Conservation (phyloP, 768 basidiomycete species). For the Leccinellum luteum region DNA sequence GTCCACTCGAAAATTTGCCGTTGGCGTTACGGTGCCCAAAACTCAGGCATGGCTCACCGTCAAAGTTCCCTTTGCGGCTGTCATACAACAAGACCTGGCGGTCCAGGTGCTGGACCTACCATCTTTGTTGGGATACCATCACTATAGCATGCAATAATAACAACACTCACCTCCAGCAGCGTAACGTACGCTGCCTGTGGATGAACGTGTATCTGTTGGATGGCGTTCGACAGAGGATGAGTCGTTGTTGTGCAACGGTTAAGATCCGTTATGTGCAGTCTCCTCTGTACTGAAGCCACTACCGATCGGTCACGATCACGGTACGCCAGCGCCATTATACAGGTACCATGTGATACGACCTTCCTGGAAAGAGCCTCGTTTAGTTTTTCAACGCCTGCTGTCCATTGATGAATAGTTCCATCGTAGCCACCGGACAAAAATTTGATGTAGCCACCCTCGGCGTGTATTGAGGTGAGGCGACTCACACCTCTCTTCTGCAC, state of each 20-base stretch:
- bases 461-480: constrained; percentile 41
- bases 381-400: constrained; percentile 19
- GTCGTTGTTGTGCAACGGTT: constrained; percentile 30
- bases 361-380: constrained; percentile 24
- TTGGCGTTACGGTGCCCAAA: constrained; percentile 41
- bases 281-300: constrained; percentile 35
- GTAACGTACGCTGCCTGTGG: constrained; percentile 42
- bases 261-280: constrained; percentile 39
- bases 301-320: constrained; percentile 33
- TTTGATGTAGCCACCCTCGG: constrained; percentile 27
- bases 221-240: constrained; percentile 36
- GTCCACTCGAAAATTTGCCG: constrained; percentile 24
- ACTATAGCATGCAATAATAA: constrained; percentile 9
- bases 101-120: constrained; percentile 48
- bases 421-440: constrained; percentile 53
- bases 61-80: constrained; percentile 38
- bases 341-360: constrained; percentile 30
- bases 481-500: constrained; percentile 35
- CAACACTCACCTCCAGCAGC: constrained; percentile 45
- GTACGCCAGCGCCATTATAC: constrained; percentile 40
- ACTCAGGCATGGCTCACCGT: constrained; percentile 38
- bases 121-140: constrained; percentile 11
- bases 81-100: constrained; percentile 51
- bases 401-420: constrained; percentile 43
- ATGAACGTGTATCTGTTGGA: constrained; percentile 47